These are phyloP conservation scores for Colletotrichum lindemuthianum DNA, from an alignment of 2,329 filamentous ascomycete genomes.

Conservation along the genomic window DNA sequence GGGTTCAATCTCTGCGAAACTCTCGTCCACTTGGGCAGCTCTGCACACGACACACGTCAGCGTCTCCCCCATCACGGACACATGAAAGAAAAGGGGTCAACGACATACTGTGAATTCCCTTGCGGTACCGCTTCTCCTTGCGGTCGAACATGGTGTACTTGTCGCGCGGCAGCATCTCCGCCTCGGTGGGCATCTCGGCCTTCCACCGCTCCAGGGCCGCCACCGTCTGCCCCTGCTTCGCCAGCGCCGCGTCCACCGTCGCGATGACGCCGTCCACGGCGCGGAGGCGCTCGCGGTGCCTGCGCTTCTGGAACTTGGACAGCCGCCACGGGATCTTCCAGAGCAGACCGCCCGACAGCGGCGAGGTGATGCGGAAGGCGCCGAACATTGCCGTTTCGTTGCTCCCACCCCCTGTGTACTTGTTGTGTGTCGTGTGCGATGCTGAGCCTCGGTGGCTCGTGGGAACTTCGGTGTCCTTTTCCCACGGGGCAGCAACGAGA, in stretches of 20 bases:
- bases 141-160: constrained; percentile 99
- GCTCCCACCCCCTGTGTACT: constrained; percentile 1
- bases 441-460: not conserved
- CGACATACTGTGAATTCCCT: constrained; percentile 95
- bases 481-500: no score
- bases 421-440: constrained; percentile 3
- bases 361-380: constrained; percentile 80
- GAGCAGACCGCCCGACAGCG: constrained; percentile 82
- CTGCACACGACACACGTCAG: constrained; percentile 53
- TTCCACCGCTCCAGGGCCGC: constrained; percentile 92
- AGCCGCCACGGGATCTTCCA: constrained; percentile 99
- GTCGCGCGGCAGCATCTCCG: constrained; percentile 94
- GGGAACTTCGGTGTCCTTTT: no score
- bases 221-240: constrained; percentile 75
- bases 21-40: constrained; percentile 92
- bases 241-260: constrained; percentile 81
- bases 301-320: constrained; percentile 88
- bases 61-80: constrained; percentile 4
- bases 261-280: constrained; percentile 89
- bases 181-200: constrained; percentile 92
- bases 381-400: constrained; percentile 73
- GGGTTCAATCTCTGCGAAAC: constrained; percentile 94
- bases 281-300: constrained; percentile 84
- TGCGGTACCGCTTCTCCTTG: constrained; percentile 94
- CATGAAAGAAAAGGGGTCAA: constrained; percentile 12